phyloP scores from a whole-genome alignment of 2,329 filamentous ascomycete genomes.

The Penicillium sp. region DNA sequence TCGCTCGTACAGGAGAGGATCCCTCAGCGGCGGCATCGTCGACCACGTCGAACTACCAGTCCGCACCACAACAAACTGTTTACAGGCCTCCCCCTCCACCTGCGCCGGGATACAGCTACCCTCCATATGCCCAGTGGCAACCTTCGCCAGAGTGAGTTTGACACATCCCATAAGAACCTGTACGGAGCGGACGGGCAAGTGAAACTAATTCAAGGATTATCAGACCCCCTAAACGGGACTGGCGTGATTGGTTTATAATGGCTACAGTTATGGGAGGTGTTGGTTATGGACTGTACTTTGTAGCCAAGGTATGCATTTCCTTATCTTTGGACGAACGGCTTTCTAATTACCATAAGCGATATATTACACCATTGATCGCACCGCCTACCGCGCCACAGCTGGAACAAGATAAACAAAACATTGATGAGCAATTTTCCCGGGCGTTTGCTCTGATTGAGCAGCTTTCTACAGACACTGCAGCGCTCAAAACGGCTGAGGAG shows the following conservation, averaged over 20 bases:
- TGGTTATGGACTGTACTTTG: constrained; percentile 83
- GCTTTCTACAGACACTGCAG: constrained; percentile 84
- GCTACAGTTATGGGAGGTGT: constrained; percentile 91
- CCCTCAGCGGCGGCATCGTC: constrained; percentile 53
- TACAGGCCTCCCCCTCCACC: constrained; percentile 49
- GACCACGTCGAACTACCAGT: constrained; percentile 53
- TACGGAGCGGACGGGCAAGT: not conserved
- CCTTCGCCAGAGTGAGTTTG: constrained; percentile 57
- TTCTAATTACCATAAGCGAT: constrained; percentile 64
- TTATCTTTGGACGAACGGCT: not conserved
- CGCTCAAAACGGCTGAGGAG: constrained; percentile 84
- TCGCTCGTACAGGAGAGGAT: constrained; percentile 74
- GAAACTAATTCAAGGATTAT: constrained; percentile 10
- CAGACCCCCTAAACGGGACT: constrained; percentile 77
- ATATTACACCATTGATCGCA: constrained; percentile 86
- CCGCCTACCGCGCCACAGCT: constrained; percentile 93
- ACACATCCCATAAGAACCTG: not conserved
- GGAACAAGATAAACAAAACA: constrained; percentile 89
- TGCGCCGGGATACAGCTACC: constrained; percentile 54
- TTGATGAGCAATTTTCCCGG: constrained; percentile 91
- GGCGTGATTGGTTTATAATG: constrained; percentile 99
- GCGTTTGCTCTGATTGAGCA: constrained; percentile 92
- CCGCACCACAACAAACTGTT: constrained; percentile 46
- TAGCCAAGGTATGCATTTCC: constrained; percentile 72
- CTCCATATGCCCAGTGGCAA: constrained; percentile 59